Evolutionary conservation across 2,329 filamentous ascomycete genomes (phyloP), one percentile per base, ranked within the genome.

Genomic region (Botryotinia calthae): DNA sequence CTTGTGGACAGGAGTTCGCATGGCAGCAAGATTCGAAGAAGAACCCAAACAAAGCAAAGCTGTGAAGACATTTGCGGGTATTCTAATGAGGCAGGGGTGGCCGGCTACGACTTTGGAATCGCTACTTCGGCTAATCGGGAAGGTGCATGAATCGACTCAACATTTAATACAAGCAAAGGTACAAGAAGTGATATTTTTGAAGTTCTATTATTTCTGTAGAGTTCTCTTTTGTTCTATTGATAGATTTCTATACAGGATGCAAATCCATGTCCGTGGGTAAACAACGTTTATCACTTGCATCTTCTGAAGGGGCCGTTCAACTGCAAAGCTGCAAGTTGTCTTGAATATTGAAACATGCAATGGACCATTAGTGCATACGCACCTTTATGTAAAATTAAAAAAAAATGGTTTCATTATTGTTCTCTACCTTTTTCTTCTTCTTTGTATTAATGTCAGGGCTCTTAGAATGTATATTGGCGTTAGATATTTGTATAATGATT

Each of bases 21-120:
- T 81, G 79, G 79, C 79, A 80, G 71, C 44, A 67, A 54, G 78
- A 76, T 71, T 74, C 75, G n/a, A 79, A 78, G 65, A 81, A 79
- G 70, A 72, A 74, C 67, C 79, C 77, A 75, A 77, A 75, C 56
- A 71, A 74, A 34, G 73, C 61, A 37, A 72, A 72, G 65, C 22
- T 72, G 31, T 72, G 63, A 70, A 5, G 22, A 5, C 1, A 18
- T 72, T 44, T 61, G 42, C 62, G 20, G 20, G 31, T n/a, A 42
- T 54, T 34, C n/a, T 18, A 28, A 37, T 37, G 34, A 25, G 42
- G 22, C 31, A 66, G 31, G 46, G n/a, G 28, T 64, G 28, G 44
- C 9, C 42, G 2, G 8, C n/a, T n/a, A 34, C 8, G 14, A 62
- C 46, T 71, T 68, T 68, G 65, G 14, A 37, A 22, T 51, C n/a